Base-by-base conservation (phyloP, 2,329 filamentous ascomycete genomes). In the Pseudopithomyces maydicus region DNA sequence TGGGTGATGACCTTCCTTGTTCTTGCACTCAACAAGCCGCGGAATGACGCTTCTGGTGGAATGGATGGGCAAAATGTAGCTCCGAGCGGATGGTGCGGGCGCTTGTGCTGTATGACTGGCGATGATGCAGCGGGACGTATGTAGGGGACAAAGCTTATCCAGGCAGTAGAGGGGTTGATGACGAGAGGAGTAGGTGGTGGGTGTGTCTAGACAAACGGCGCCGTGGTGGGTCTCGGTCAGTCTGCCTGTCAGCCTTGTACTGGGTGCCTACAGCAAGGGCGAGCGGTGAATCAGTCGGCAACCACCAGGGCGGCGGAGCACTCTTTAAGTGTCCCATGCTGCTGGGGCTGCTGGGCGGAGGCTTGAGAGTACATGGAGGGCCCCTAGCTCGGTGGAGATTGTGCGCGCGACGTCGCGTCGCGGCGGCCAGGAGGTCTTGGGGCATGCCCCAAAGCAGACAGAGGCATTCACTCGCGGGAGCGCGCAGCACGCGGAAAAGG, bases 281-380 rank as follows among this genome's bases (percentile, higher is more conserved):
- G 51, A 43, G 43, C 14, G 33, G 47, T 29, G 51, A 48, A 29
- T 20, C 32, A 38, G 20, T 45, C 17, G 22, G 17, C 19, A 29
- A 26, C 38, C n/a, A 20, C 15, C 14, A 39, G 39, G 17, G 50
- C 49, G 51, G 45, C 51, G 51, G 46, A 14, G 33, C 45, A 20
- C 46, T 35, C 38, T 69, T 70, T 69, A 68, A 66, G 47, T 58
- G 23, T 38, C 2, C 68, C 68, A 63, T 60, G 58, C 45, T 56
- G 65, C 63, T 71, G 68, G 71, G 71, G 59, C 49, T 56, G 66
- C 65, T 71, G 68, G 70, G 71, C 64, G 58, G 63, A 67, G 58
- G 55, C 58, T 63, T 58, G 66, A 60, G 46, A 58, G 63, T 63
- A 41, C 47, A 66, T 64, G 69, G 65, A 55, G 55, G 61, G 59